phyloP scores from a whole-genome alignment of 805 yeast species.

The Metschnikowia sp. region DNA sequence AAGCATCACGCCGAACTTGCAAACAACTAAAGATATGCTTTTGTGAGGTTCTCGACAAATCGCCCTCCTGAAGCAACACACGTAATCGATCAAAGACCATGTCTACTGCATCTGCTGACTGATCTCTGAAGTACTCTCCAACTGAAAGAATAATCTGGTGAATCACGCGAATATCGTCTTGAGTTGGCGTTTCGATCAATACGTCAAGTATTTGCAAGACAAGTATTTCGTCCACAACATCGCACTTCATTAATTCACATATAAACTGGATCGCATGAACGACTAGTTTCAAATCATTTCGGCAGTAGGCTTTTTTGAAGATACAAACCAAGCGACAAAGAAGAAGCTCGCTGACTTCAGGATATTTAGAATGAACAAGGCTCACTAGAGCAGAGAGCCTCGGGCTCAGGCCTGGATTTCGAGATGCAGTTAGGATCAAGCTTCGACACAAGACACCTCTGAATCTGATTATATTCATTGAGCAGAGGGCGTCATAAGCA shows the following conservation, averaged over 20 bases:
- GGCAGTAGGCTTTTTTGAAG: constrained; percentile 50
- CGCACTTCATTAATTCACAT: constrained; percentile 61
- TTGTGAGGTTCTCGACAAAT: constrained; percentile 9
- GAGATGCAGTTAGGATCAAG: constrained; percentile 52
- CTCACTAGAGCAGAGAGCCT: constrained; percentile 57
- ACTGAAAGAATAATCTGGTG: constrained; percentile 45
- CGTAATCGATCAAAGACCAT: constrained; percentile 60
- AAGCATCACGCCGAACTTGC: constrained; percentile 12
- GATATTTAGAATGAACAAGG: constrained; percentile 62
- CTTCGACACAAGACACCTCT: constrained; percentile 57
- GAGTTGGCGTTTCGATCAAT: constrained; percentile 38
- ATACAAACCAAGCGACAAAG: constrained; percentile 51
- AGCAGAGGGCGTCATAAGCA: constrained; percentile 49
- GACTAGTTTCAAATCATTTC: constrained; percentile 32
- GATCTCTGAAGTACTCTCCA: constrained; percentile 50
- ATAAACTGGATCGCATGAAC: constrained; percentile 47
- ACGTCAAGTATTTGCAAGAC: constrained; percentile 35
- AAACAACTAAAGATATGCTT: constrained; percentile 9
- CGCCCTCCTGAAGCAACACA: constrained; percentile 54
- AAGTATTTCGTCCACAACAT: constrained; percentile 41
- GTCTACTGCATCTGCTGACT: constrained; percentile 43
- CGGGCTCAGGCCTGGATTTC: constrained; percentile 38
- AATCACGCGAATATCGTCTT: constrained; percentile 55
- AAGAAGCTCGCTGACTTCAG: constrained; percentile 62
- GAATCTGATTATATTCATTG: constrained; percentile 57